Conservation (phyloP, 2,329 filamentous ascomycete genomes). For the Penicillium sp. region DNA sequence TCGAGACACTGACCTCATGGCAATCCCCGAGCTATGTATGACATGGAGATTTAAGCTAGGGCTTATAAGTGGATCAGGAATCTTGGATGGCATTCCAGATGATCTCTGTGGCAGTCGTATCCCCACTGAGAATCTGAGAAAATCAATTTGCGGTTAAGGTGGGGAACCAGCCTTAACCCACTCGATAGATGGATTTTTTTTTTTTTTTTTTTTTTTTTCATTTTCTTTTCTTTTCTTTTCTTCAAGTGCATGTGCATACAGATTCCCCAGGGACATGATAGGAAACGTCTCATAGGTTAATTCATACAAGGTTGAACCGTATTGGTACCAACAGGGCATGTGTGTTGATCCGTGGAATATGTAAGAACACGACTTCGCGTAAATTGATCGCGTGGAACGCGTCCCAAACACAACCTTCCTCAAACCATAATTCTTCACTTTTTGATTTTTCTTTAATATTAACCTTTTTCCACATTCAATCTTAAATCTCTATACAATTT, state of each 20-base stretch:
- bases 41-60: neutral
- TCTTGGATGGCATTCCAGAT: constrained; percentile 12
- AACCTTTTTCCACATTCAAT: neutral
- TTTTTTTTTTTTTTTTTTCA: too few relatives aligned
- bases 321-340: neutral
- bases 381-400: constrained; percentile 2
- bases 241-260: neutral
- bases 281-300: too few relatives aligned
- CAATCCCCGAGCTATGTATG: neutral
- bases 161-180: neutral
- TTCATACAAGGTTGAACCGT: too few relatives aligned
- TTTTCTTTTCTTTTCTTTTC: too few relatives aligned
- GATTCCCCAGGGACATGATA: too few relatives aligned
- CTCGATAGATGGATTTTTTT: neutral
- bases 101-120: neutral
- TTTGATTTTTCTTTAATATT: neutral
- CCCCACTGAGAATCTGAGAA: neutral
- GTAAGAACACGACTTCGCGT: neutral
- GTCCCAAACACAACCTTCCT: neutral
- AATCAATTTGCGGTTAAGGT: neutral
- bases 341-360: neutral
- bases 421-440: neutral
- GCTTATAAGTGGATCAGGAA: constrained; percentile 1
- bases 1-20: neutral
- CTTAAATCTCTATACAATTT: neutral